Evolutionary conservation across 805 yeast genomes (phyloP).

Genomic region (Cyberlindnera veronae): DNA sequence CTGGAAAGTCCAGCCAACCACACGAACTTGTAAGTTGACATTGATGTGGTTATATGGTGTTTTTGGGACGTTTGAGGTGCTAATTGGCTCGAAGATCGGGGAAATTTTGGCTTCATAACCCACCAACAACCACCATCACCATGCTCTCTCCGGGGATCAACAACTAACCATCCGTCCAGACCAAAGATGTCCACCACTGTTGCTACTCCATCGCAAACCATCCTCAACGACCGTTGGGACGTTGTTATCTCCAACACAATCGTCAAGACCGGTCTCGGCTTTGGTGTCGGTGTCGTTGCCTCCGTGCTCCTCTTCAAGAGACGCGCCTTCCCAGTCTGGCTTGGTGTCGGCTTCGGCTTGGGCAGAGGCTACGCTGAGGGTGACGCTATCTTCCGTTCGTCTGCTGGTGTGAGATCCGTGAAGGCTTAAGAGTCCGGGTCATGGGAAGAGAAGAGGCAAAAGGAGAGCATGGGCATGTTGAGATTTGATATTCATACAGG

Average conservation of each 20-base stretch:
- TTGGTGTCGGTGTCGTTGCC: slow-evolving; percentile 93
- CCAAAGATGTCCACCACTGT: slow-evolving; percentile 20
- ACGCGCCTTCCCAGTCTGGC: slow-evolving; percentile 96
- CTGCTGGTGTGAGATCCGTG: slow-evolving; percentile 72
- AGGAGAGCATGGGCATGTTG: neutral
- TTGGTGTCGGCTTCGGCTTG: slow-evolving; percentile 94
- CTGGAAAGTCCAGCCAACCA: too few species aligned
- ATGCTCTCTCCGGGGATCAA: too few species aligned
- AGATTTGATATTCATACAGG: neutral
- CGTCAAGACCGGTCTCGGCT: slow-evolving; percentile 93
- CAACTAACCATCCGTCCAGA: too few species aligned
- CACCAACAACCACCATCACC: too few species aligned
- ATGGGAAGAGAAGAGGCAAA: neutral
- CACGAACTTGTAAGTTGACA: too few species aligned
- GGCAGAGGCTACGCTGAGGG: slow-evolving; percentile 99
- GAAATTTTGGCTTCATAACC: too few species aligned
- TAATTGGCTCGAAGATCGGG: too few species aligned
- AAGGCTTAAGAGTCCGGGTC: slow-evolving; percentile 46
- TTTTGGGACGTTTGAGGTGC: too few species aligned
- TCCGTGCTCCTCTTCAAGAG: slow-evolving; percentile 88
- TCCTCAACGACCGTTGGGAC: slow-evolving; percentile 84
- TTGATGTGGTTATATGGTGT: too few species aligned
- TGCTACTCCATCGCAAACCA: slow-evolving; percentile 49
- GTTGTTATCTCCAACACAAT: slow-evolving; percentile 90
- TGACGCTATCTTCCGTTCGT: slow-evolving; percentile 89